phyloP scores from a whole-genome alignment of 306 rosid genomes.

The Vicia villosa region DNA sequence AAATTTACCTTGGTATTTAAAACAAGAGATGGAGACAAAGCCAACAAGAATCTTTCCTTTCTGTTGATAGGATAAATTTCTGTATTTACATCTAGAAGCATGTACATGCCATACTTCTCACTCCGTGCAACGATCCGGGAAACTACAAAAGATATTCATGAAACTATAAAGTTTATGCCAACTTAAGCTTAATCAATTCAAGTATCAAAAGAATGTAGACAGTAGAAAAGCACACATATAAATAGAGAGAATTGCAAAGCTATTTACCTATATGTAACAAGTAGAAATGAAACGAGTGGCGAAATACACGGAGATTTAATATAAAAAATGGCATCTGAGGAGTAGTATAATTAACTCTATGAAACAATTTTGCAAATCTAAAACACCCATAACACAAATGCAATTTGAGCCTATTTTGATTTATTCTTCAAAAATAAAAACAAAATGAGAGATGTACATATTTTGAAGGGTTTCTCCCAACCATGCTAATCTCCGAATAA shows the following conservation, averaged over 20 bases:
- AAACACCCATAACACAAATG: neutral
- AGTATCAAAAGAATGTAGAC: neutral
- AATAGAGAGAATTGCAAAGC: neutral
- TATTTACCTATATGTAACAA: neutral
- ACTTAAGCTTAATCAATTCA: neutral
- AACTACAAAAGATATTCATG: constrained; percentile 48
- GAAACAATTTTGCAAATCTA: constrained; percentile 10
- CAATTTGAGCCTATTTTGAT: neutral
- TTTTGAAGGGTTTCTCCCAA: no score
- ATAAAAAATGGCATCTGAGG: neutral
- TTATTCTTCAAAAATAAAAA: neutral
- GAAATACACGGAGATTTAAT: constrained; percentile 1
- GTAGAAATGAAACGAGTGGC: neutral
- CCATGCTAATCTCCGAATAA: no score
- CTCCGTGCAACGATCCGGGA: constrained; percentile 74
- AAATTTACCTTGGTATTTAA: constrained; percentile 60
- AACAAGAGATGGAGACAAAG: constrained; percentile 71
- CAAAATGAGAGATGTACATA: constrained; percentile 18
- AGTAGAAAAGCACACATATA: neutral
- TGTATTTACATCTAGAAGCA: constrained; percentile 76
- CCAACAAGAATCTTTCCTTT: constrained; percentile 72
- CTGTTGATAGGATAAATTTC: constrained; percentile 76
- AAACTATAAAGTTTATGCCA: constrained; percentile 4
- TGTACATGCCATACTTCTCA: constrained; percentile 68
- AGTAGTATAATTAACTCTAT: neutral